Evolutionary conservation across 768 basidiomycete genomes (phyloP).

Genomic region (Boletus subcaerulescens): DNA sequence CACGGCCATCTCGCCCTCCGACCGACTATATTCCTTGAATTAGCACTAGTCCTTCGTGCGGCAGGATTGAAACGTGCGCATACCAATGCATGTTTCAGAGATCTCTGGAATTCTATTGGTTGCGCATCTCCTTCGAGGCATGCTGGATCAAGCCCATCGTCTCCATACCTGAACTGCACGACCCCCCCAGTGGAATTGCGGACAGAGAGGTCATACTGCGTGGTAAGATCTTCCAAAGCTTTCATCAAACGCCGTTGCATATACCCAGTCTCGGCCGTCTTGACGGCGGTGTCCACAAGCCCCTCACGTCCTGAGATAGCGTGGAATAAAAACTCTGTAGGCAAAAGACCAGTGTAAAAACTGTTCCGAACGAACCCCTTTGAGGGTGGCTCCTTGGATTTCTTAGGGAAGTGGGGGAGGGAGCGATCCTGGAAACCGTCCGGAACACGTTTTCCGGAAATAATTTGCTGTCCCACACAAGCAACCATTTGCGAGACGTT

Average conservation of each 20-base stretch:
- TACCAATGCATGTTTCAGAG: conserved; percentile 83
- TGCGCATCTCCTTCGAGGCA: conserved; percentile 94
- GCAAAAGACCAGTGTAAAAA: conserved; percentile 88
- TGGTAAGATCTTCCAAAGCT: conserved; percentile 93
- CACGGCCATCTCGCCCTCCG: conserved; percentile 53
- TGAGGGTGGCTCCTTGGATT: conserved; percentile 91
- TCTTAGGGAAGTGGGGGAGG: conserved; percentile 97
- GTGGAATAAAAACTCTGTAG: conserved; percentile 98
- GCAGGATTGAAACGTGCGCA: conserved; percentile 15
- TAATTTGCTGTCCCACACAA: conserved; percentile 99
- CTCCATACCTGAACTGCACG: conserved; percentile 96
- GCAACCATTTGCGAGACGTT: conserved; percentile 99
- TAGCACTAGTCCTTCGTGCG: conserved; percentile 1
- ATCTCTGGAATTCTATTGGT: conserved; percentile 85
- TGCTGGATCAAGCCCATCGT: conserved; percentile 96
- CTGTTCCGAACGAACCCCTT: conserved; percentile 98
- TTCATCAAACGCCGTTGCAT: conserved; percentile 99
- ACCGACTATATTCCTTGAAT: conserved; percentile 49
- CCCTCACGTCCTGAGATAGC: conserved; percentile 99
- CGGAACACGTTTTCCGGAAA: conserved; percentile 95
- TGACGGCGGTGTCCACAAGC: conserved; percentile 98
- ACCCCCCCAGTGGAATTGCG: conserved; percentile 93
- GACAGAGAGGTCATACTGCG: conserved; percentile 94
- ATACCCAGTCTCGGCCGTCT: conserved; percentile 99
- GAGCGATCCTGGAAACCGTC: conserved; percentile 99